Evolutionary conservation across 208 protist genomes (phyloP).

Genomic region (Trypanosoma lewisi): DNA sequence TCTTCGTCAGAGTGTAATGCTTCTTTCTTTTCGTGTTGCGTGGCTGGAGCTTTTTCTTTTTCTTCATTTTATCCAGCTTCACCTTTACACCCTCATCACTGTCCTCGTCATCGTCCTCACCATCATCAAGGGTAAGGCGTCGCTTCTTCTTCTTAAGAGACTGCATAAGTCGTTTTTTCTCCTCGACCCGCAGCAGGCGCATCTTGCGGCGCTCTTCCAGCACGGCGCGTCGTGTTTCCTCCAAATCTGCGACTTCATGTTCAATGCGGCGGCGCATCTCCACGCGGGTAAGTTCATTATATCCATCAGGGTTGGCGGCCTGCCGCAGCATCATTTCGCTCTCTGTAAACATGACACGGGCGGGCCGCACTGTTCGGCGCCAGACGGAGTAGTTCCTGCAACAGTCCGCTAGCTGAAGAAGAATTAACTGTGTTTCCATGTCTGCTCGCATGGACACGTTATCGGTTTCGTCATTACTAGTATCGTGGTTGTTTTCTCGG

Average conservation of each 20-base stretch:
- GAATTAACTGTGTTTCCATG: constrained; percentile 35
- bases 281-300: constrained; percentile 38
- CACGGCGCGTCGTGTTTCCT: constrained; percentile 58
- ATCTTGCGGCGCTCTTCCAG: constrained; percentile 44
- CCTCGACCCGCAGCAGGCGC: constrained; percentile 24
- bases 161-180: constrained; percentile 13
- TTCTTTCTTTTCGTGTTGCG: constrained; percentile 86
- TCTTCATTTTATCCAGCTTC: constrained; percentile 18
- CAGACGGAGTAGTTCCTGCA: constrained; percentile 68
- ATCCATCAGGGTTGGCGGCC: constrained; percentile 45
- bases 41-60: constrained; percentile 39
- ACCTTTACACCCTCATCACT: constrained; percentile 29
- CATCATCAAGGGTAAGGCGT: background rate
- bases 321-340: constrained; percentile 77
- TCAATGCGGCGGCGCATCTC: constrained; percentile 65
- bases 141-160: constrained; percentile 23
- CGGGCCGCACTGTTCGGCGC: constrained; percentile 46
- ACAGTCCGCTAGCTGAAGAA: constrained; percentile 42
- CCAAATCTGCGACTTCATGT: constrained; percentile 75
- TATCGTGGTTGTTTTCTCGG: constrained; percentile 13
- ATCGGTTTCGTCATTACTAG: background rate
- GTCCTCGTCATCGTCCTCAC: background rate
- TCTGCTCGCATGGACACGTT: constrained; percentile 24
- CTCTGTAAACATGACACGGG: constrained; percentile 83
- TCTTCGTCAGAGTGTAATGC: constrained; percentile 73